These are phyloP conservation scores for Aspergillus bombycis DNA, from an alignment of 2,329 filamentous ascomycete species.

Conservation along the genomic window DNA sequence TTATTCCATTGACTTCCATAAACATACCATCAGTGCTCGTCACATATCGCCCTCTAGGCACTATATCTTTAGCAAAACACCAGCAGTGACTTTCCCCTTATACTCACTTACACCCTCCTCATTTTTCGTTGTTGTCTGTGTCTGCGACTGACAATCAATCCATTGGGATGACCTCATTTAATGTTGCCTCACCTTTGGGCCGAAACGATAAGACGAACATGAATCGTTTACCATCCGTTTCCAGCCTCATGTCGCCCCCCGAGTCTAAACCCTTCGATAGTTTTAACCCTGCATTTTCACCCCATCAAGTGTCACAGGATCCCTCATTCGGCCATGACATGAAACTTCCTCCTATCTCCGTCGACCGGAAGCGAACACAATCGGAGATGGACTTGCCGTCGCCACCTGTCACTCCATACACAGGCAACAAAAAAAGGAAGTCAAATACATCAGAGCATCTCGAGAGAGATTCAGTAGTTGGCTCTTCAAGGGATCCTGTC, in stretches of 20 bases:
- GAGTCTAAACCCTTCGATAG: constrained; percentile 56
- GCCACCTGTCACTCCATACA: constrained; percentile 50
- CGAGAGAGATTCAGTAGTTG: constrained; percentile 31
- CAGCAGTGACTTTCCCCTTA: background rate
- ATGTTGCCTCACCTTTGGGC: constrained; percentile 25
- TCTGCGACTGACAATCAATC: background rate
- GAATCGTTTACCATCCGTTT: constrained; percentile 47
- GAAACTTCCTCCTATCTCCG: constrained; percentile 46
- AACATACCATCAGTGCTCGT: constrained; percentile 17
- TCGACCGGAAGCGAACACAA: constrained; percentile 45
- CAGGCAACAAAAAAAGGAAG: constrained; percentile 44
- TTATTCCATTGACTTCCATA: constrained; percentile 28
- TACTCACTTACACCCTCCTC: background rate
- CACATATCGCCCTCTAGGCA: constrained; percentile 1
- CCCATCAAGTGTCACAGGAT: constrained; percentile 34
- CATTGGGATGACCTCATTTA: constrained; percentile 33
- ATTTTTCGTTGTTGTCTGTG: background rate
- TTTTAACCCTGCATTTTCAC: constrained; percentile 38
- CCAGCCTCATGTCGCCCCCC: constrained; percentile 51
- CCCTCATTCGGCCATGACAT: constrained; percentile 33
- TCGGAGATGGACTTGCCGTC: constrained; percentile 50
- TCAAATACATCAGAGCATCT: constrained; percentile 37
- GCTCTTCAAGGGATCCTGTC: constrained; percentile 42
- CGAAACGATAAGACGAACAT: constrained; percentile 36
- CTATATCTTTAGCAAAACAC: background rate